Evolutionary conservation across 129 eudicot species (phyloP), one percentile per base, ranked within the genome.

Genomic region (Lactuca saligna): DNA sequence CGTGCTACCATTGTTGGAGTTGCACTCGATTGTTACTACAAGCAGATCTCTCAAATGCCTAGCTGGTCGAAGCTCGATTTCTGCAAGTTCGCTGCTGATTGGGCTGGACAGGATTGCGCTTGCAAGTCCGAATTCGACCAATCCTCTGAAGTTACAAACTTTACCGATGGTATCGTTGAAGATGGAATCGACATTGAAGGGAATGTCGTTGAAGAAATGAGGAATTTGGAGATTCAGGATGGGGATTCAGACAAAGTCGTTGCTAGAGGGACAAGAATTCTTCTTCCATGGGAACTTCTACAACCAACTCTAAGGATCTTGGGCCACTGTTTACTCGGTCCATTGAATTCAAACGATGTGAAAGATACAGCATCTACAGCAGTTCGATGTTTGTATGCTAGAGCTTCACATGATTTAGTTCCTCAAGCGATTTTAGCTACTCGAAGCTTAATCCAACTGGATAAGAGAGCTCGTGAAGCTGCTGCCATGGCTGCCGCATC

Each of bases 391-490:
- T 66, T 89, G 83, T 92, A 92, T 73, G 96, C 96, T 51, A 75
- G 96, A 68, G 90, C 90, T 46, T 84, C 91, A 3, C 98, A 92
- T 84, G 98, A 92, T 51, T 71, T 92, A 75, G 81, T 78, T 57
- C 98, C 98, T 7, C 98, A 89, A 66, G 96, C 91, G 29, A 89
- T 92, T 73, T 81, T 92, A 67, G 95, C 95, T 2, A 92, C 96
- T 0, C 51, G 90, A 54, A 89, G 96, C 78, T 80, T 92, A 82
- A 82, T 92, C 78, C 91, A 83, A 70, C 91, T 89, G 14, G 96
- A 92, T 71, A 89, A 71, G 70, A 70, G 96, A 57, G 74, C 83
- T 17, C 92, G 92, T 7, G 89, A 85, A 35, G 65, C 92, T 32
- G 96, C 81, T 69, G 71, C 86, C 4, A 55, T 61, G 54, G 82